Base-by-base conservation (phyloP, 352 stramenopile species). In the Phytophthora megakarya region DNA sequence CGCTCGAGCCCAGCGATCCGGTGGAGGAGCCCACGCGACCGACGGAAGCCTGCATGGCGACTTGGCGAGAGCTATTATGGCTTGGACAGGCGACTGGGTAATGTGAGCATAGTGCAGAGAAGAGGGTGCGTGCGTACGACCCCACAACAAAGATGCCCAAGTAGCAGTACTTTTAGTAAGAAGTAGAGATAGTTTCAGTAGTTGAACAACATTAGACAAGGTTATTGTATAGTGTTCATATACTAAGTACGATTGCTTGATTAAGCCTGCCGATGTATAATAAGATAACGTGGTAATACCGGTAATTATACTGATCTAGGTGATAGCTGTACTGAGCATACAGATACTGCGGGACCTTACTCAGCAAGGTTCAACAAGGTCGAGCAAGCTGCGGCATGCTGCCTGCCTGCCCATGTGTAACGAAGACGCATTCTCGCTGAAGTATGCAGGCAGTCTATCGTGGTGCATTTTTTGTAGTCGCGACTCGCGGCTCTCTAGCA, bases 401-500 rank as follows among this genome's bases (percentile, higher is more conserved):
- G 35, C 30, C 11, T 30, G 42, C 11, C 40, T 10, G 13, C 37
- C 23, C 23, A 67, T 58, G 51, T 54, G 52, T 58, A 48, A 58
- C 13, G 37, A 69, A 26, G 32, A 22, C 40, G 42, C 47, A 35
- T 55, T 54, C 22, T 53, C 3, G 12, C 35, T 50, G 10, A 22
- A 45, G 15, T 26, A 33, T 15, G 1, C 19, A 30, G 25, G 9
- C 33, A 13, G 5, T 18, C 28, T 15, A 42, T 57, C 10, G 22
- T 49, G 42, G 32, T 7, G 25, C 18, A 38, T 55, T 61, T n/a
- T 45, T 55, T 19, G 10, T 60, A 67, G 42, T 61, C 33, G 42
- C 23, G 9, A n/a, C n/a, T n/a, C n/a, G 44, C 37, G 19, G 26
- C 13, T 26, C n/a, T 43, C 86, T 76, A 97, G 75, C 86, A 95